Conservation (phyloP, 257 asterid species). For the Capsicum chinense region DNA sequence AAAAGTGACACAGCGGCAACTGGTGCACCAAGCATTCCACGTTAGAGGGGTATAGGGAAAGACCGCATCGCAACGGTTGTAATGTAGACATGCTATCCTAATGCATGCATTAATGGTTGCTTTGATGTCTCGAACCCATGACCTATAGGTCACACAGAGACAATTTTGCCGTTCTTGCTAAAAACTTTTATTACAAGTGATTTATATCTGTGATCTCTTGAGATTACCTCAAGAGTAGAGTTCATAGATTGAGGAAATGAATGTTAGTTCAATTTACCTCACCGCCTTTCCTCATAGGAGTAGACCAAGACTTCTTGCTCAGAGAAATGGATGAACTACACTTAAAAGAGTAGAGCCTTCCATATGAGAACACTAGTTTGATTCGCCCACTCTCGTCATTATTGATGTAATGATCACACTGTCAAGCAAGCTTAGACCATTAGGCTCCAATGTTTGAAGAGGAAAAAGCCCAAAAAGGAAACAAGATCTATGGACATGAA, state of each 20-base stretch:
- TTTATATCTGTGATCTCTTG: too few species aligned
- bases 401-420: background rate
- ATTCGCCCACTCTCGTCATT: slow-evolving; percentile 2
- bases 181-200: too few species aligned
- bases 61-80: too few species aligned
- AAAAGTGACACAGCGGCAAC: too few species aligned
- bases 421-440: background rate
- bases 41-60: too few species aligned
- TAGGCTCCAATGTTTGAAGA: background rate
- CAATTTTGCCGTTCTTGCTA: too few species aligned
- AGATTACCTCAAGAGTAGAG: too few species aligned
- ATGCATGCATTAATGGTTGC: too few species aligned
- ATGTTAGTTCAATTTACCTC: slow-evolving; percentile 3
- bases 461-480: background rate
- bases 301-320: background rate
- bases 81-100: too few species aligned
- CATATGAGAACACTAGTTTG: background rate
- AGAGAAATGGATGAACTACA: slow-evolving; percentile 14
- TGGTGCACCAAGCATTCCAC: too few species aligned
- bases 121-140: too few species aligned
- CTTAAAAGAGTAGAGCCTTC: slow-evolving; percentile 1
- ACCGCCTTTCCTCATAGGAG: background rate
- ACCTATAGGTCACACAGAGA: too few species aligned
- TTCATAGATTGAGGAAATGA: background rate
- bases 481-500: background rate